Evolutionary conservation across 2,329 filamentous ascomycete genomes (phyloP).

Genomic region (Aspergillus sp.): DNA sequence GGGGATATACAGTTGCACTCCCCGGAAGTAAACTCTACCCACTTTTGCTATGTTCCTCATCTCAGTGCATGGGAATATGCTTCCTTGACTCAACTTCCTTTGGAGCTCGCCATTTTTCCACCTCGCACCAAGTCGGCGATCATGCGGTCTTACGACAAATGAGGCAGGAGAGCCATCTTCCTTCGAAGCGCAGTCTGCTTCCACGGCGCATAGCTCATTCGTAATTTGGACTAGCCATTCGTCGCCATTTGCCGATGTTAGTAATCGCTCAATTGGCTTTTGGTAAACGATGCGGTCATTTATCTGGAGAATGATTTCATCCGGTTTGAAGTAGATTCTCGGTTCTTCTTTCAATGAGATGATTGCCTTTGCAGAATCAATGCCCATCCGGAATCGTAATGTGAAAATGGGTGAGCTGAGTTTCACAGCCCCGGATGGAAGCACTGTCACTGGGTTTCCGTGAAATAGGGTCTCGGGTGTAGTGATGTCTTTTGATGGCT

Average conservation of each 20-base stretch:
- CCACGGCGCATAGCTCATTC: background rate
- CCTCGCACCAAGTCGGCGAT: background rate
- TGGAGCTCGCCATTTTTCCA: background rate
- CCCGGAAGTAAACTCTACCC: background rate
- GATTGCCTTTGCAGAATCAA: background rate
- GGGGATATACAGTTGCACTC: background rate
- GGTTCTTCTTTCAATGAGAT: background rate
- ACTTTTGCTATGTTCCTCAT: background rate
- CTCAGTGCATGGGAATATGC: background rate
- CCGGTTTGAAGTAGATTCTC: background rate
- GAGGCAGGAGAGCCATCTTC: background rate
- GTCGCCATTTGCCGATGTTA: background rate
- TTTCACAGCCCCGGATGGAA: background rate
- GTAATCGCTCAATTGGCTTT: background rate
- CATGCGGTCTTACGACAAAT: background rate
- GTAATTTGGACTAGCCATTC: background rate
- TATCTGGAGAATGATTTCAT: background rate
- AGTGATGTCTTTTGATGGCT: background rate
- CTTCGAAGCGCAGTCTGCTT: background rate
- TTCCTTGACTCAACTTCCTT: background rate
- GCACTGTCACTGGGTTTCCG: background rate
- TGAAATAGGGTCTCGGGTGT: background rate
- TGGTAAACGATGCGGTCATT: background rate
- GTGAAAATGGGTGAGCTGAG: background rate
- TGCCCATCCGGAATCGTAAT: background rate